These are phyloP conservation scores for Ceratobasidium sp. DNA, from an alignment of 1,284 basidiomycete species.

Conservation along the genomic window DNA sequence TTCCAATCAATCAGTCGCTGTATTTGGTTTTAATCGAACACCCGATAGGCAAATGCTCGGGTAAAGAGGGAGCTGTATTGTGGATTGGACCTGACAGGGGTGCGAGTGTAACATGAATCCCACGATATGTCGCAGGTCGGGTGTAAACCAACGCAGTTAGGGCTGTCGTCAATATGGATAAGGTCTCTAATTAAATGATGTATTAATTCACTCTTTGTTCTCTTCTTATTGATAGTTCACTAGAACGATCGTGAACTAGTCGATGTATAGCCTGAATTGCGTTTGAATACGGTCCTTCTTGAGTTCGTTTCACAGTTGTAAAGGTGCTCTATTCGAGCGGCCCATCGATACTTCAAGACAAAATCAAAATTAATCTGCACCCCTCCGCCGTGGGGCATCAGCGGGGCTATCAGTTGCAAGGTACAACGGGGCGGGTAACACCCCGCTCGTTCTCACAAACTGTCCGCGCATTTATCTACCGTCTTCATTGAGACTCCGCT, in stretches of 20 bases:
- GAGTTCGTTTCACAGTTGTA: neutral
- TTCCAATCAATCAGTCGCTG: neutral
- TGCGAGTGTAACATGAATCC: neutral
- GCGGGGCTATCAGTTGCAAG: neutral
- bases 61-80: neutral
- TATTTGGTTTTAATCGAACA: neutral
- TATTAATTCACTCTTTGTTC: neutral
- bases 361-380: neutral
- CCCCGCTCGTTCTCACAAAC: constrained; percentile 5
- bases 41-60: constrained; percentile 11
- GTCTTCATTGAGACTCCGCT: neutral
- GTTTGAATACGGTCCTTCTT: neutral
- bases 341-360: too few species aligned
- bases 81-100: neutral
- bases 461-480: neutral
- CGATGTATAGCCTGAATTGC: neutral
- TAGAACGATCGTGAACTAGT: neutral
- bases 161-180: neutral
- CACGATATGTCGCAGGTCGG: neutral
- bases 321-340: too few species aligned
- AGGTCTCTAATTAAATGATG: neutral
- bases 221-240: neutral
- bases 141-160: neutral
- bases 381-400: neutral
- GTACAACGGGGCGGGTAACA: neutral